These are phyloP conservation scores for Daldinia loculata DNA, from an alignment of 495 filamentous ascomycete genomes.

Conservation along the genomic window DNA sequence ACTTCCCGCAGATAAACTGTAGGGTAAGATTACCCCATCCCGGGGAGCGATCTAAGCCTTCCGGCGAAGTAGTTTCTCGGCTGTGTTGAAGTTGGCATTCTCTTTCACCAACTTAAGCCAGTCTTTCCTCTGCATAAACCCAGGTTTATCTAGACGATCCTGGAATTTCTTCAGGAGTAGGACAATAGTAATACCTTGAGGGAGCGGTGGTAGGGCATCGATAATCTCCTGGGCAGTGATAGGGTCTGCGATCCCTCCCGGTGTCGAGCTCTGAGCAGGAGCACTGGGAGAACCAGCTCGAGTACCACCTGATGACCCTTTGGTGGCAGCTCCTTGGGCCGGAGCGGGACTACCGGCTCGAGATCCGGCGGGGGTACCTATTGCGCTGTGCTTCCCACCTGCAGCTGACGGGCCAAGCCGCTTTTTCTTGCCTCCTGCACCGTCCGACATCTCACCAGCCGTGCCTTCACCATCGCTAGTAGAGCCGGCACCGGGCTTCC, in stretches of 20 bases:
- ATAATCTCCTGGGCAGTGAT: conserved; percentile 71
- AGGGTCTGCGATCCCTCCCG: conserved; percentile 14
- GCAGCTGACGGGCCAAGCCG: conserved; percentile 70
- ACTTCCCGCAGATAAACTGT: background rate
- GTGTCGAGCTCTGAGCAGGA: conserved; percentile 42
- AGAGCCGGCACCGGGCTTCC: conserved; percentile 69
- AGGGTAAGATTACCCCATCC: background rate
- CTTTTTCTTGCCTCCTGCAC: conserved; percentile 65
- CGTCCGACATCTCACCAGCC: conserved; percentile 79
- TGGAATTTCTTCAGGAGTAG: conserved; percentile 70
- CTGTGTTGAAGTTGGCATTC: conserved; percentile 49
- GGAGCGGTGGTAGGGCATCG: conserved; percentile 67
- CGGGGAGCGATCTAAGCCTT: conserved; percentile 38
- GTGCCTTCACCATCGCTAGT: conserved; percentile 84
- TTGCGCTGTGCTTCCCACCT: conserved; percentile 53
- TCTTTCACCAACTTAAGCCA: conserved; percentile 67
- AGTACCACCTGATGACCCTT: conserved; percentile 3
- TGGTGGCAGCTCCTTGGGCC: conserved; percentile 22
- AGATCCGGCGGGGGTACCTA: conserved; percentile 62
- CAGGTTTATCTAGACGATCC: conserved; percentile 61
- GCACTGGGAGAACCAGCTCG: conserved; percentile 53
- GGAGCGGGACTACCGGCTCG: conserved; percentile 60
- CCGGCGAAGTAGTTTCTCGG: conserved; percentile 57
- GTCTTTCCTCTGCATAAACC: conserved; percentile 51
- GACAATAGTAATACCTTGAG: conserved; percentile 68